phyloP scores from a whole-genome alignment of 176 grass and related monocot species.

The Oryza nivara region DNA sequence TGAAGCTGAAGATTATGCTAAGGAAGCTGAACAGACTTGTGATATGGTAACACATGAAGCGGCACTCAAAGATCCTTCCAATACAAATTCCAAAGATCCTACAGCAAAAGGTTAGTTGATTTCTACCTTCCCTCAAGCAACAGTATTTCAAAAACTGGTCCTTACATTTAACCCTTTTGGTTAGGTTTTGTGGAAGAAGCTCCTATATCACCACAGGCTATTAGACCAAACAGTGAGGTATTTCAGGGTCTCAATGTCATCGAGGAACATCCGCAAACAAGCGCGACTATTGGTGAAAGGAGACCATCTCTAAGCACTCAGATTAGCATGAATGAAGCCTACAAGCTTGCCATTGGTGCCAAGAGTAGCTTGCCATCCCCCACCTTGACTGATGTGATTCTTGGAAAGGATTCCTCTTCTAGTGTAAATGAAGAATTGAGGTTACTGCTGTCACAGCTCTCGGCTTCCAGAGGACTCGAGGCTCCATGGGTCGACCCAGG shows the following conservation, averaged over 20 bases:
- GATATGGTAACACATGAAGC: conserved; percentile 25
- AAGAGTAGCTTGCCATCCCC: conserved; percentile 65
- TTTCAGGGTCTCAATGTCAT: conserved; percentile 26
- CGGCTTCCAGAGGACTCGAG: conserved; percentile 65
- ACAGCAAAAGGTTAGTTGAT: conserved; percentile 27
- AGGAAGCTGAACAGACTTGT: conserved; percentile 28
- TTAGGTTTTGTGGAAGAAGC: conserved; percentile 39
- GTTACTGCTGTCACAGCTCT: conserved; percentile 78
- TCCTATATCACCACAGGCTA: conserved; percentile 16
- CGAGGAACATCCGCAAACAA: conserved; percentile 47
- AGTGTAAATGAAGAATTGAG: conserved; percentile 79
- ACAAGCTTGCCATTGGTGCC: conserved; percentile 63
- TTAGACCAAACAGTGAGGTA: conserved; percentile 41
- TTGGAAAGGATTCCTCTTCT: conserved; percentile 77
- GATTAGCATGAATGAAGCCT: conserved; percentile 79
- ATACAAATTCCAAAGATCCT: conserved; percentile 33
- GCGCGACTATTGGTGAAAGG: conserved; percentile 40
- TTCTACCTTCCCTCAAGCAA: conserved; percentile 14
- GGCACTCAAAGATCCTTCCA: conserved; percentile 36
- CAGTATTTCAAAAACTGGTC: conserved; percentile 10
- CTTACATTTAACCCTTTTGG: conserved; percentile 31
- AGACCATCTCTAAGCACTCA: conserved; percentile 60
- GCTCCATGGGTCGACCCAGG: conserved; percentile 58
- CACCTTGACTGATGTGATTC: conserved; percentile 79
- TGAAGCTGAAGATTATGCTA: conserved; percentile 37